Evolutionary conservation across 2,329 filamentous ascomycete genomes (phyloP).

Genomic region (Trichoderma gracile): DNA sequence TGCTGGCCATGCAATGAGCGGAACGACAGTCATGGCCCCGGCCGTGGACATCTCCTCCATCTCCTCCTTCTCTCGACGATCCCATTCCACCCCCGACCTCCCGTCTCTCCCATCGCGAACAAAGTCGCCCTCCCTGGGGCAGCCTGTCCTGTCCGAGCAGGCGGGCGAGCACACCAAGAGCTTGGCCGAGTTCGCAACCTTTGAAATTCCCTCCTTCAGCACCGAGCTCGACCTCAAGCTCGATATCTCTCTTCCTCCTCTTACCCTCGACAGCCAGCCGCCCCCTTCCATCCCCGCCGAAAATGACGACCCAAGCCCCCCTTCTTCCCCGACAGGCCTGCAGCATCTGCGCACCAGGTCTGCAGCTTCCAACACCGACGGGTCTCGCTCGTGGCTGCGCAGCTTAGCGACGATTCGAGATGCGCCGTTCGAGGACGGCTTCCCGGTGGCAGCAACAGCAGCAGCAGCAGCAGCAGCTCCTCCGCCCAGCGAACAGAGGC

Average conservation of each 20-base stretch:
- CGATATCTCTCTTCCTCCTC: conserved; percentile 45
- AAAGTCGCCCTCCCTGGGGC: conserved; percentile 29
- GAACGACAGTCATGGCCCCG: conserved; percentile 43
- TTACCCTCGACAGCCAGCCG: not conserved
- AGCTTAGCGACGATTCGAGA: conserved; percentile 45
- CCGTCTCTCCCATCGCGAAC: conserved; percentile 36
- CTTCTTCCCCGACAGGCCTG: not conserved
- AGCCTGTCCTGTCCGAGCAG: not conserved
- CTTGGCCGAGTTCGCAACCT: conserved; percentile 40
- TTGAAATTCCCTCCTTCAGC: conserved; percentile 57
- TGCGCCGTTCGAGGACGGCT: conserved; percentile 27
- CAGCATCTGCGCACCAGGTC: conserved; percentile 32
- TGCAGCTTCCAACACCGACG: conserved; percentile 50
- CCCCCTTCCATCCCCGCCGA: not conserved
- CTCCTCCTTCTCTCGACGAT: conserved; percentile 37
- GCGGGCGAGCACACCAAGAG: conserved; percentile 16
- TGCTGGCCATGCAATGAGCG: conserved; percentile 41
- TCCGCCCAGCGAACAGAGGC: conserved; percentile 25
- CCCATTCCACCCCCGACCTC: conserved; percentile 40
- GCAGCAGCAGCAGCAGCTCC: not conserved
- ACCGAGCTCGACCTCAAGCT: conserved; percentile 52
- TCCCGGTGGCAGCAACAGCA: not conserved
- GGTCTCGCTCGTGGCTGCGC: conserved; percentile 55
- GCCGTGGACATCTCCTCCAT: conserved; percentile 39
- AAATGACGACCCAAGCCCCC: conserved; percentile 25